Conservation (phyloP, 345 rosid genomes). For the Acer yangbiense region DNA sequence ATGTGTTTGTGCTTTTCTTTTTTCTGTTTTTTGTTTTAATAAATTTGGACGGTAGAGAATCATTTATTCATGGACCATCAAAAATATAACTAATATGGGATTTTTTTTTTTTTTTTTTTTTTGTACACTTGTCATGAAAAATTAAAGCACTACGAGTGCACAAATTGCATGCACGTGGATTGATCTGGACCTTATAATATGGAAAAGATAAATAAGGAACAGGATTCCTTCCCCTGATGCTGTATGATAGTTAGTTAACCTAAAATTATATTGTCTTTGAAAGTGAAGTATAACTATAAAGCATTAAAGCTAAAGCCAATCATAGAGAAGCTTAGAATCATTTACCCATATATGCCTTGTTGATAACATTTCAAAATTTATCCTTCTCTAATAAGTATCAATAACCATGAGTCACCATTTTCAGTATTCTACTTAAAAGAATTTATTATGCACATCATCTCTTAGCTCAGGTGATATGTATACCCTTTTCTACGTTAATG, state of each 20-base stretch:
- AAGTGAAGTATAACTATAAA: slow-evolving; percentile 3
- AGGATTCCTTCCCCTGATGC: slow-evolving; percentile 11
- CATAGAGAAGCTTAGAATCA: neutral
- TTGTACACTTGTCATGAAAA: neutral
- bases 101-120: slow-evolving; percentile 9
- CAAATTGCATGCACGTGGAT: slow-evolving; percentile 20
- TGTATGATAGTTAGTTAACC: neutral
- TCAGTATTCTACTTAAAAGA: too few species aligned
- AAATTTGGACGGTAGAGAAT: slow-evolving; percentile 18
- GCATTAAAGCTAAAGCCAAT: neutral
- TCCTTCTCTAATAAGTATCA: too few species aligned
- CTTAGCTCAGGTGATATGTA: too few species aligned
- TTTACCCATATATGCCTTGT: neutral
- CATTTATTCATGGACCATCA: slow-evolving; percentile 23
- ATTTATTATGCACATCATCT: too few species aligned
- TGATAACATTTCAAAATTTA: too few species aligned
- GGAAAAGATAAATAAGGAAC: slow-evolving; percentile 6
- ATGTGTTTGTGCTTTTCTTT: neutral
- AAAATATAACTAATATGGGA: neutral
- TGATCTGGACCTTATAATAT: slow-evolving; percentile 1
- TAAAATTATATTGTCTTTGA: neutral
- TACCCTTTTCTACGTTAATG: too few species aligned
- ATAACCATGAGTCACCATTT: too few species aligned
- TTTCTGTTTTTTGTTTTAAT: neutral
- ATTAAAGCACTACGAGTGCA: neutral